Conservation (phyloP, 805 yeast species). For the Starmerella scarabaei region DNA sequence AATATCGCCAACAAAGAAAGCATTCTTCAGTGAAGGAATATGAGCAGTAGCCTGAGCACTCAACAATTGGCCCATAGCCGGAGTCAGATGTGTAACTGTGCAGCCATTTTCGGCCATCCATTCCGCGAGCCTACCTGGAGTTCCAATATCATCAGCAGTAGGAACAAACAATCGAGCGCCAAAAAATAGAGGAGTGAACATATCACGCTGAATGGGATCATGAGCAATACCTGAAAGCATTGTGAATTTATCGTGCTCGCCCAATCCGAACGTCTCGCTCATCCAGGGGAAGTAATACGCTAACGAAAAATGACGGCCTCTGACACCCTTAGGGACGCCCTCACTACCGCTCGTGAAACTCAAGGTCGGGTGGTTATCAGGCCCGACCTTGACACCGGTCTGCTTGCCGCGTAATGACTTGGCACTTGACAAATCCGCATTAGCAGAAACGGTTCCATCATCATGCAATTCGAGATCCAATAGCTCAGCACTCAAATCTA, state of each 20-base stretch:
- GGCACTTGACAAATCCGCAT: constrained; percentile 22
- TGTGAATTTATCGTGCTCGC: constrained; percentile 76
- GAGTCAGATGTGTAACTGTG: constrained; percentile 93
- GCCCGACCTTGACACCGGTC: constrained; percentile 89
- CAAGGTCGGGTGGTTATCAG: constrained; percentile 92
- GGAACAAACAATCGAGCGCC: constrained; percentile 93
- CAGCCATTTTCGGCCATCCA: constrained; percentile 93
- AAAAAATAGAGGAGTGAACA: constrained; percentile 91
- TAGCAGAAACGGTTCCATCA: constrained; percentile 47
- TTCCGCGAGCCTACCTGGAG: constrained; percentile 93
- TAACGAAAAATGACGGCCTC: constrained; percentile 92
- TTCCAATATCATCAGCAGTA: constrained; percentile 93
- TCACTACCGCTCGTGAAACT: constrained; percentile 97
- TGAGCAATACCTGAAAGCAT: constrained; percentile 99
- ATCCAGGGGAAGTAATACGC: constrained; percentile 99
- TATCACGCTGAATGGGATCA: constrained; percentile 98
- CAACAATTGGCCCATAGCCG: constrained; percentile 97
- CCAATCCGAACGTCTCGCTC: constrained; percentile 70
- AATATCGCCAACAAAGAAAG: constrained; percentile 96
- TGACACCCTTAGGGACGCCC: constrained; percentile 96
- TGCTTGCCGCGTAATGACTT: constrained; percentile 43
- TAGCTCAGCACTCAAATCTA: constrained; percentile 58
- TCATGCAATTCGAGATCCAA: constrained; percentile 67
- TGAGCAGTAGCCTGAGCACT: constrained; percentile 89
- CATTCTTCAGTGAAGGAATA: constrained; percentile 79